Conservation (phyloP, 2,329 filamentous ascomycete genomes). For the Aaosphaeria arxii region DNA sequence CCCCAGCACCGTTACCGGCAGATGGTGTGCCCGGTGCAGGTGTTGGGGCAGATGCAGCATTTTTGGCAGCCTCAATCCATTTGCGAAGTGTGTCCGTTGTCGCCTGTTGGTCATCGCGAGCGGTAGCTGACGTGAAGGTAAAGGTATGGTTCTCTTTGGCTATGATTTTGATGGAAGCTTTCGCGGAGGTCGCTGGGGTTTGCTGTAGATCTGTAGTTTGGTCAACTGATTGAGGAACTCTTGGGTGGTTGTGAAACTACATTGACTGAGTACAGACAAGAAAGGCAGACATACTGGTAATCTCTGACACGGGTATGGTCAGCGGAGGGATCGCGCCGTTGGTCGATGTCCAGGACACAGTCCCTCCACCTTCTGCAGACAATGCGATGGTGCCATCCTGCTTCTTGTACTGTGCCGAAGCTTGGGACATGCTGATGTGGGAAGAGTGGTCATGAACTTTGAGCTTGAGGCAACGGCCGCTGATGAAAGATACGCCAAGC, state of each 20-base stretch:
- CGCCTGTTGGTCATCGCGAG: slow-evolving; percentile 78
- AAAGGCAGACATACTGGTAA: slow-evolving; percentile 65
- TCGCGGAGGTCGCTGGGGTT: slow-evolving; percentile 80
- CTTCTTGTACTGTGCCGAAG: slow-evolving; percentile 74
- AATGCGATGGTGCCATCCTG: slow-evolving; percentile 84
- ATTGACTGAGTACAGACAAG: neutral
- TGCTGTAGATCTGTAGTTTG: slow-evolving; percentile 75
- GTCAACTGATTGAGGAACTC: neutral
- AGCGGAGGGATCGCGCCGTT: slow-evolving; percentile 55
- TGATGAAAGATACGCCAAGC: too few relatives aligned
- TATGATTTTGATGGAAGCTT: slow-evolving; percentile 93
- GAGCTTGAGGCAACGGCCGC: too few relatives aligned
- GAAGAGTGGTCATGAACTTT: neutral
- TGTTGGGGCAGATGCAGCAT: slow-evolving; percentile 34
- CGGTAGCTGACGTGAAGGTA: slow-evolving; percentile 78
- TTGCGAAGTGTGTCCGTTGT: slow-evolving; percentile 80
- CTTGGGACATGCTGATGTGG: slow-evolving; percentile 32
- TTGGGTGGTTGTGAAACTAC: too few relatives aligned
- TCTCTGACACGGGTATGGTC: slow-evolving; percentile 68
- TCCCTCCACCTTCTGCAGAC: slow-evolving; percentile 63
- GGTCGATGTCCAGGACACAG: slow-evolving; percentile 77
- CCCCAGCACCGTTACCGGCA: slow-evolving; percentile 36
- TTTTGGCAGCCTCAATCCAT: slow-evolving; percentile 69
- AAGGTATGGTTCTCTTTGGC: slow-evolving; percentile 80
- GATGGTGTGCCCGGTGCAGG: slow-evolving; percentile 15